A percentile compares a stretch with the other conserved stretches of the same genome.
Evolutionary conservation across 495 filamentous ascomycete species (phyloP).

Genomic region (Ramalina peruviana): DNA sequence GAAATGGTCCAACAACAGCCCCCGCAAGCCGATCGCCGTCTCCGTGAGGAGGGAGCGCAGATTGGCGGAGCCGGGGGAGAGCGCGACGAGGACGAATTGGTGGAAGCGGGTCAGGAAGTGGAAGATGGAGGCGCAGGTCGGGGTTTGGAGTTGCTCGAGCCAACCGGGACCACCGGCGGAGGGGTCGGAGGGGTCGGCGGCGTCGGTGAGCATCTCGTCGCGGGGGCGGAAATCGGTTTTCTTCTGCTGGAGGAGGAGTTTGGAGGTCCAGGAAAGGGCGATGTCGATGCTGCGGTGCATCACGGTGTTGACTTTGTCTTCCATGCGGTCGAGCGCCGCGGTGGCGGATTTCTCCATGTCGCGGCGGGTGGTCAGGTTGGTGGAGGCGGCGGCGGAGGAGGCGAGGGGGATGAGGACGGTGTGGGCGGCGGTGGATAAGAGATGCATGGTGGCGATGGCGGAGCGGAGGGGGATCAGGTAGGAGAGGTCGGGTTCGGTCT

Average conservation of each 20-base stretch:
- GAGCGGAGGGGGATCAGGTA: constrained; percentile 68
- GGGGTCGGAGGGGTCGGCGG: background rate
- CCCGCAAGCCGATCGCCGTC: constrained; percentile 64
- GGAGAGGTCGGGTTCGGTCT: constrained; percentile 73
- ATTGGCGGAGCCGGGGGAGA: constrained; percentile 61
- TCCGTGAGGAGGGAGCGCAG: constrained; percentile 67
- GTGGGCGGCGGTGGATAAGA: constrained; percentile 82
- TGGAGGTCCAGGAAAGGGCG: constrained; percentile 61
- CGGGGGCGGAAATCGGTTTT: constrained; percentile 86
- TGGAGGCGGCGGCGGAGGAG: constrained; percentile 68
- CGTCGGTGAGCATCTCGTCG: constrained; percentile 54
- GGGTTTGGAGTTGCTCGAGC: constrained; percentile 72
- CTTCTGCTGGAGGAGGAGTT: constrained; percentile 65
- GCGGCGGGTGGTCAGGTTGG: constrained; percentile 76
- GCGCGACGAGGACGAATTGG: constrained; percentile 43
- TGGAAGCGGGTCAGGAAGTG: constrained; percentile 59
- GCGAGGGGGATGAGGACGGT: constrained; percentile 85
- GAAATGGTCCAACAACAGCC: constrained; percentile 76
- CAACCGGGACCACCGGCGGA: constrained; percentile 25
- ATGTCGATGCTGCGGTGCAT: constrained; percentile 79
- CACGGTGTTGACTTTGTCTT: constrained; percentile 77
- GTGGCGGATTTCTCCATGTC: constrained; percentile 80
- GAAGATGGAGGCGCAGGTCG: constrained; percentile 66
- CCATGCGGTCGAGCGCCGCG: constrained; percentile 57
- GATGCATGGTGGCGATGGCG: constrained; percentile 75